Base-by-base conservation (phyloP, 192 early-diverging fungal species). In the Geranomyces variabilis region DNA sequence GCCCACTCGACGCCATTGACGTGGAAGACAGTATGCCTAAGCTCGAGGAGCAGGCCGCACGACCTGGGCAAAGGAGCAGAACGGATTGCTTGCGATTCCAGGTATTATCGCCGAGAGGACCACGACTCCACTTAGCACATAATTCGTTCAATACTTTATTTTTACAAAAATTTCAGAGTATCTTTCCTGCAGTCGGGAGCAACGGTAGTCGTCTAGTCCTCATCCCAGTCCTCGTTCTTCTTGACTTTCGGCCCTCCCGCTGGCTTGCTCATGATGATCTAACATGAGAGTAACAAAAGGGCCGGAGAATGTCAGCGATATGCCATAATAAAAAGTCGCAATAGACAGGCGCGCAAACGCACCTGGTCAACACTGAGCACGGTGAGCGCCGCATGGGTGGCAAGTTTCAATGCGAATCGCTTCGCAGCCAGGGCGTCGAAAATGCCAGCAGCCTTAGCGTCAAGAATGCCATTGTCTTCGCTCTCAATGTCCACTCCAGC, bases 221-320 rank as follows among this genome's bases (percentile, higher is more conserved):
- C 90, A 77, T 96, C 94, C 94, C 93, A 94, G 86, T 94, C 84
- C 68, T 86, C 82, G 74, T 90, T 85, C 82, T 93, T 82, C 90
- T 94, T 92, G 72, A 91, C 80, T 63, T 86, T 80, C 85, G 91
- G 96, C 9, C 96, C 96, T 63, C 96, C 96, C 21, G 96, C 95
- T 46, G 90, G 93, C 83, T 96, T 97, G 63, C 91, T 93, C 96
- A 98, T 98, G 81, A 98, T 96, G 76, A 98, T 94, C 91, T 90
- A 26, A 0, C 67, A 26, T 34, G 36, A 55, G 48, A 71, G 10
- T n/a, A n/a, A n/a, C n/a, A n/a, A n/a, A n/a, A n/a, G n/a, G n/a
- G n/a, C n/a, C n/a, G 56, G 13, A 8, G 67, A 21, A 56, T 14
- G 67, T 69, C 14, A 69, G 56, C n/a, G n/a, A n/a, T n/a, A n/a